Base-by-base conservation (phyloP, 371 early-diverging fungal species). In the Blyttiomyces sp. region DNA sequence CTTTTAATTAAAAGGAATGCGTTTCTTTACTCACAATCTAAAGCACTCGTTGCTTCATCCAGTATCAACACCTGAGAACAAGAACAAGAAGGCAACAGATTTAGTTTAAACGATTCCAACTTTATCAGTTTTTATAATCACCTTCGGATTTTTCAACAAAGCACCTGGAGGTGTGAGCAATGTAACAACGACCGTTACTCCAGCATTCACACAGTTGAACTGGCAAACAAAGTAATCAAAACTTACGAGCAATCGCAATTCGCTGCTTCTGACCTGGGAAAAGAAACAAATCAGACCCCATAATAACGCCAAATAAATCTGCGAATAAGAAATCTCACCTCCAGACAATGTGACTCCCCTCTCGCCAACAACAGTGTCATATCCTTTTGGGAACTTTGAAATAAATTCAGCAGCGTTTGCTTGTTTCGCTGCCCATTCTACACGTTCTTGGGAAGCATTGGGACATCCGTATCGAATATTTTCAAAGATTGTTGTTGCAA, bases 321-420 rank as follows among this genome's bases (percentile, higher is more conserved):
- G 19, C 46, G 26, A n/a, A n/a, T n/a, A n/a, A n/a, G n/a, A n/a
- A n/a, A n/a, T n/a, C n/a, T n/a, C n/a, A n/a, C 63, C 65, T 2
- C 65, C 65, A 3, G 49, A 48, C 17, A 64, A 49, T 42, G 60
- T 59, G 34, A 78, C 76, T 3, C 95, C 94, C 45, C 84, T 74
- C 63, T 90, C 91, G 34, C 93, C 94, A 24, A 91, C 90, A 43
- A 80, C 68, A 1, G 94, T 91, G 26, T 90, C 81, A 64, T 90
- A 90, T 21, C 86, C 85, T 9, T 88, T 70, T 2, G 90, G 87
- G 61, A 92, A 86, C 0, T 61, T 46, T 24, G 64, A 66, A 63
- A 93, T 85, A 67, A 93, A 92, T 30, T 85, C 77, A 63, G 89
- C 89, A 0, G 87, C 90, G 67, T 92, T 88, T 1, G 91, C 91